Evolutionary conservation across 805 yeast species (phyloP).

Genomic region (Wickerhamomyces chaumierensis): DNA sequence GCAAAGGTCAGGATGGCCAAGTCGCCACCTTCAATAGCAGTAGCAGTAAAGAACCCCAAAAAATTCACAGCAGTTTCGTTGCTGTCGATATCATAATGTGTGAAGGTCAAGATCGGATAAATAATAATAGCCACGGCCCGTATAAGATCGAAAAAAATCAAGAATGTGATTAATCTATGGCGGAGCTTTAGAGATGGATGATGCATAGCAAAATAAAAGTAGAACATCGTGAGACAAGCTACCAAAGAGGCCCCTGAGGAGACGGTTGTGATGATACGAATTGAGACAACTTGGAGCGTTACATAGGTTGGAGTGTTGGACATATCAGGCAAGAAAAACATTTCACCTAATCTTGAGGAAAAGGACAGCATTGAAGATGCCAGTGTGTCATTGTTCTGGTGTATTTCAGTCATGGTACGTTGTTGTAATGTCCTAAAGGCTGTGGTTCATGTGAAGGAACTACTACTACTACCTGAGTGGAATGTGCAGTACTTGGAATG

Average conservation of each 20-base stretch:
- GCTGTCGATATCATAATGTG: constrained; percentile 32
- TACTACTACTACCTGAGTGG: no score
- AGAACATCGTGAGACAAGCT: constrained; percentile 50
- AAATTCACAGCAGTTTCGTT: constrained; percentile 9
- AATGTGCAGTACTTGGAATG: no score
- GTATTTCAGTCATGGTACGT: no score
- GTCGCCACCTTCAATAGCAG: constrained; percentile 79
- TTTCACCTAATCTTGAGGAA: no score
- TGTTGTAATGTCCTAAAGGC: no score
- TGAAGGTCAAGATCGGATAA: constrained; percentile 51
- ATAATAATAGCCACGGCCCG: constrained; percentile 61
- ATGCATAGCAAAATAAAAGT: constrained; percentile 50
- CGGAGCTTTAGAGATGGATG: constrained; percentile 52
- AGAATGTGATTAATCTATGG: constrained; percentile 56
- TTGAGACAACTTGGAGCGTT: no score
- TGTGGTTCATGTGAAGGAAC: no score
- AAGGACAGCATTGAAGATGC: no score
- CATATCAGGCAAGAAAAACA: no score
- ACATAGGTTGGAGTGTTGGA: no score
- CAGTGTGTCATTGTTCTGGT: no score
- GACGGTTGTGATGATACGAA: constrained; percentile 29
- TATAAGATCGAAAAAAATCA: constrained; percentile 62
- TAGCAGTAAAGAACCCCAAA: constrained; percentile 68
- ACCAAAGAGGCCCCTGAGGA: constrained; percentile 38
- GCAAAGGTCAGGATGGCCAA: constrained; percentile 75